Percentiles rank a stretch among this genome's conserved stretches.
These are phyloP conservation scores for Nicotiana otophora DNA, from an alignment of 257 asterid species.

Conservation along the genomic window DNA sequence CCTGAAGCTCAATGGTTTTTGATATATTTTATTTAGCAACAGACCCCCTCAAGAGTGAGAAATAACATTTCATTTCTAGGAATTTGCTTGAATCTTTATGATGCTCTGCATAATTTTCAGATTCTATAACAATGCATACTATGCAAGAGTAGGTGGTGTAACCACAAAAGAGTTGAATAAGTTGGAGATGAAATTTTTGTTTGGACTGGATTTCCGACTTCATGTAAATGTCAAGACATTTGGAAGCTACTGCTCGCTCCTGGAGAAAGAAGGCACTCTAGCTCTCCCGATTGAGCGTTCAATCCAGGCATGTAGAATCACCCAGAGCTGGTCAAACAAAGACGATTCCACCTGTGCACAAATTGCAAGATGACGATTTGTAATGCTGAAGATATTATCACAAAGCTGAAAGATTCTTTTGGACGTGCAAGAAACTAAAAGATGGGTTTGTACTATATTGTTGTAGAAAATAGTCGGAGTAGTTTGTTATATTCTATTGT, in stretches of 20 bases:
- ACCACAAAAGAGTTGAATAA: slow-evolving; percentile 75
- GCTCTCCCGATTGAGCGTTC: slow-evolving; percentile 45
- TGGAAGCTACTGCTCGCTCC: slow-evolving; percentile 50
- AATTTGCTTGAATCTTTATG: neutral
- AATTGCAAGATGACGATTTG: slow-evolving; percentile 41
- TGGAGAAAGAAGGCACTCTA: slow-evolving; percentile 44
- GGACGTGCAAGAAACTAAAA: neutral
- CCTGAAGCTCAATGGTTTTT: neutral
- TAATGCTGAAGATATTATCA: neutral
- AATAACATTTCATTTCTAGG: neutral
- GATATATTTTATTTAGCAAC: too few relatives aligned
- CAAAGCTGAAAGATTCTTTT: neutral
- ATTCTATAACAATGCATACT: slow-evolving; percentile 78
- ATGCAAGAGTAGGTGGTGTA: slow-evolving; percentile 90
- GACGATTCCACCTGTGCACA: slow-evolving; percentile 50
- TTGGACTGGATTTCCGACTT: slow-evolving; percentile 62
- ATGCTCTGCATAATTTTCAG: slow-evolving; percentile 30
- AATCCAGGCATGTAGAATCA: slow-evolving; percentile 50
- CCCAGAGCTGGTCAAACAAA: slow-evolving; percentile 58
- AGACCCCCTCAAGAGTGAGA: neutral
- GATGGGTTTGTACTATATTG: neutral
- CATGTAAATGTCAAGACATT: slow-evolving; percentile 57
- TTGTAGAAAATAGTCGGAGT: neutral
- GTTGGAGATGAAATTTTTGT: slow-evolving; percentile 74
- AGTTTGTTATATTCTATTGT: neutral